Percentiles rank a stretch among this genome's conserved stretches.
phyloP scores from a whole-genome alignment of 169 alveolate species.

The Plasmodium sp. region DNA sequence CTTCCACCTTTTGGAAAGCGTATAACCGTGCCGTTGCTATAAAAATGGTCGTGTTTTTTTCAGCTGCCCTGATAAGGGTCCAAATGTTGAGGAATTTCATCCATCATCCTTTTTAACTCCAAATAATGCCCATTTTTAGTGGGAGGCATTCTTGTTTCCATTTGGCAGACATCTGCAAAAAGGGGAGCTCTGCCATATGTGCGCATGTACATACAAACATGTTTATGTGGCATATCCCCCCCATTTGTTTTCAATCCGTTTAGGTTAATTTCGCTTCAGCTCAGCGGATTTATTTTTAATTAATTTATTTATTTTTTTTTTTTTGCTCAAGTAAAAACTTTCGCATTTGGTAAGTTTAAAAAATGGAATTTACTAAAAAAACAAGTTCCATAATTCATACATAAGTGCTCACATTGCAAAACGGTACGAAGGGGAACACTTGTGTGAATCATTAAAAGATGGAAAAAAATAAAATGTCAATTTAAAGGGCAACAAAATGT shows the following conservation, averaged over 20 bases:
- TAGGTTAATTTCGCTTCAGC: neutral
- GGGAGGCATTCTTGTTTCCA: neutral
- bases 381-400: neutral
- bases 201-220: neutral
- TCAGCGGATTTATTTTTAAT: neutral
- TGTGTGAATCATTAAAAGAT: neutral
- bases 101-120: neutral
- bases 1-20: neutral
- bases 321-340: neutral
- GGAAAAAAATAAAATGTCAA: neutral
- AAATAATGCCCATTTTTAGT: neutral
- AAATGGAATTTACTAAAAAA: neutral
- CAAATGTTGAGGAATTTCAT: neutral
- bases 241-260: neutral
- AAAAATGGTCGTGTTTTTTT: neutral
- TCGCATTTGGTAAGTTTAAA: neutral
- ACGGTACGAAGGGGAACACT: neutral
- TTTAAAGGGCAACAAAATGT: neutral
- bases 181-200: neutral
- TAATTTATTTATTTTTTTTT: neutral
- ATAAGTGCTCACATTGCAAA: neutral
- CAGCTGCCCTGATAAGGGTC: neutral
- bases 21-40: neutral
- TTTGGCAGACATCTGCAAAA: neutral
- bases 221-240: neutral